A percentile compares a stretch with the other conserved stretches of the same genome.
Conservation (phyloP, 192 early-diverging fungal species). For the Mortierella hygrophila region DNA sequence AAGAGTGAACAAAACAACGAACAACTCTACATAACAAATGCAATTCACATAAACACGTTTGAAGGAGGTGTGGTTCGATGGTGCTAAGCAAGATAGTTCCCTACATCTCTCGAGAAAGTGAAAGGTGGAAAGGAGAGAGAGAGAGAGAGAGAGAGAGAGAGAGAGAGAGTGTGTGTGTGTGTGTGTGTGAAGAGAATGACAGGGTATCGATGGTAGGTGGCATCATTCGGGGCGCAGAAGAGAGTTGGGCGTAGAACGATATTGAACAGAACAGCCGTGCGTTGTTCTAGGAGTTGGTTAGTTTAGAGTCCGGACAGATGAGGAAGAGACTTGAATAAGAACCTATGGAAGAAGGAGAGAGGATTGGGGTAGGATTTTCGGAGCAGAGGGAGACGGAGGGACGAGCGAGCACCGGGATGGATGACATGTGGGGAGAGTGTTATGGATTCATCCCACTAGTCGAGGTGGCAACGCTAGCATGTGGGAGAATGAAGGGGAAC, state of each 20-base stretch:
- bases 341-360: not conserved
- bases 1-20: not conserved
- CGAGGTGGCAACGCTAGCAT: conserved; percentile 4
- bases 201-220: not conserved
- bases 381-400: not conserved
- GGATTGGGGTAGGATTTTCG: not conserved
- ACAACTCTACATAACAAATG: not conserved
- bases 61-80: not conserved
- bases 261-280: not conserved
- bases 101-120: not conserved
- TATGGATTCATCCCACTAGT: not conserved
- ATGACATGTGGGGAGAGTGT: not conserved
- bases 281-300: not conserved
- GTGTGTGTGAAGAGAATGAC: not conserved
- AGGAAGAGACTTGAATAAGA: not conserved
- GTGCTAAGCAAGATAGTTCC: not conserved
- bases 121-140: not conserved
- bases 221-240: not conserved
- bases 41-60: too few relatives aligned
- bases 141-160: too few relatives aligned
- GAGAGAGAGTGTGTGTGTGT: too few relatives aligned
- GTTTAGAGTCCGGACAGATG: not conserved
- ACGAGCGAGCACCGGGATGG: not conserved
- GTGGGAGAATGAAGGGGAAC: not conserved
- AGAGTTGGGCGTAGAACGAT: not conserved